Evolutionary conservation across 2,329 filamentous ascomycete species (phyloP).

Genomic region (Calonectria pseudoreteaudii): DNA sequence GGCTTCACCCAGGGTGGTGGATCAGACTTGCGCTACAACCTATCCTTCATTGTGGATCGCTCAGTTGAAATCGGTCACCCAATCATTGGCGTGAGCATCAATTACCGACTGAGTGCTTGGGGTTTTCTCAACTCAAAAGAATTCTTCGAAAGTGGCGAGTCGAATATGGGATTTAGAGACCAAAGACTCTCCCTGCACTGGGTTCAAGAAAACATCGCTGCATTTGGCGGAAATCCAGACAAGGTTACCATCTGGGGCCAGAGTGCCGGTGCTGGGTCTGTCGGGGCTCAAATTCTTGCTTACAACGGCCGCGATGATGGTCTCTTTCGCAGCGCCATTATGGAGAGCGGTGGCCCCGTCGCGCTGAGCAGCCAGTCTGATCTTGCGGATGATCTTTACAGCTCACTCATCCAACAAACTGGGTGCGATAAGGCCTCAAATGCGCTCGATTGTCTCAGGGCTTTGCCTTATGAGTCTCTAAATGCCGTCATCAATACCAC

Average conservation of each 20-base stretch:
- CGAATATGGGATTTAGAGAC: constrained; percentile 63
- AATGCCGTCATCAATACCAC: constrained; percentile 25
- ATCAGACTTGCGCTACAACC: constrained; percentile 66
- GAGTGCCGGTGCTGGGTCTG: constrained; percentile 25
- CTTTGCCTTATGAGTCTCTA: neutral
- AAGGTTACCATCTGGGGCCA: constrained; percentile 58
- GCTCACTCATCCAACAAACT: constrained; percentile 6
- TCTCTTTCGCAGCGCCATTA: constrained; percentile 23
- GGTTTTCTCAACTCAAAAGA: constrained; percentile 61
- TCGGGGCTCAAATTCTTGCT: constrained; percentile 28
- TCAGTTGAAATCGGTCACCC: constrained; percentile 51
- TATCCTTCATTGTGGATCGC: constrained; percentile 66
- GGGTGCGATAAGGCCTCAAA: constrained; percentile 5
- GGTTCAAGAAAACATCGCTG: constrained; percentile 60
- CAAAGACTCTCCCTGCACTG: constrained; percentile 60
- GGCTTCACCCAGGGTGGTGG: constrained; percentile 53
- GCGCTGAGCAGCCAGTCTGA: constrained; percentile 8
- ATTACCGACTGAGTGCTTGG: constrained; percentile 43
- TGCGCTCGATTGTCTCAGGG: constrained; percentile 12
- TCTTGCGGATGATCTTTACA: constrained; percentile 15
- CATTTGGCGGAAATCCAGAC: constrained; percentile 58
- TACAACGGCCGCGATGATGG: constrained; percentile 27
- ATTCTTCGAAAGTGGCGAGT: constrained; percentile 51
- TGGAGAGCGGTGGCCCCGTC: constrained; percentile 25
- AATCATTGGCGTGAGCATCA: constrained; percentile 32